Percentiles rank a stretch among this genome's conserved stretches.
phyloP scores from a whole-genome alignment of 2,329 filamentous ascomycete species.

The Pseudogymnoascus sp. region DNA sequence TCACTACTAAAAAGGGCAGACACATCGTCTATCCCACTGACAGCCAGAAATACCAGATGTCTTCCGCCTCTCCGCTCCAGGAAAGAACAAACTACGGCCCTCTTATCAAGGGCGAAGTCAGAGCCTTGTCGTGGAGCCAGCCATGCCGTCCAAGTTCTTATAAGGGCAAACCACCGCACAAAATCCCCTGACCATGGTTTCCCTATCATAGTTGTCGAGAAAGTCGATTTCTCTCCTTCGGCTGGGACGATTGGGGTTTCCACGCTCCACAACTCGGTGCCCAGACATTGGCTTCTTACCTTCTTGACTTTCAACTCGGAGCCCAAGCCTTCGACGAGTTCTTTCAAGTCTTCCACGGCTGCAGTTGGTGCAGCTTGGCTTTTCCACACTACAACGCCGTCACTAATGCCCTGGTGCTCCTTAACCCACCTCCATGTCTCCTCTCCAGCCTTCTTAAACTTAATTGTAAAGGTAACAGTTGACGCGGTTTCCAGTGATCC shows the following conservation, averaged over 20 bases:
- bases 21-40: constrained; percentile 67
- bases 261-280: constrained; percentile 65
- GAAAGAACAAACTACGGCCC: constrained; percentile 73
- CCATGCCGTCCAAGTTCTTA: constrained; percentile 77
- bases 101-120: constrained; percentile 62
- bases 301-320: constrained; percentile 45
- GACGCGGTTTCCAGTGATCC: constrained; percentile 40
- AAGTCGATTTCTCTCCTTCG: constrained; percentile 48
- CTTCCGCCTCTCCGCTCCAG: constrained; percentile 57
- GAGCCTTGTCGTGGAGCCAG: constrained; percentile 77
- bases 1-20: constrained; percentile 62
- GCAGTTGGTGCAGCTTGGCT: constrained; percentile 20
- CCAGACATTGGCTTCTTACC: constrained; percentile 56
- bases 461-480: constrained; percentile 60
- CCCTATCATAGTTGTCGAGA: constrained; percentile 33
- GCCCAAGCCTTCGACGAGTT: constrained; percentile 52
- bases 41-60: constrained; percentile 68
- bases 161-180: constrained; percentile 64
- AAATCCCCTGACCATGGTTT: constrained; percentile 29
- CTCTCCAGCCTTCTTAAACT: constrained; percentile 48
- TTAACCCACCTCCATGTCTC: constrained; percentile 64
- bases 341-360: constrained; percentile 24
- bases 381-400: constrained; percentile 55
- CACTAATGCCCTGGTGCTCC: constrained; percentile 53
- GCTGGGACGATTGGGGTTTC: constrained; percentile 48